Evolutionary conservation across 108 stramenopile species (phyloP), one percentile per base, ranked within the genome.

Genomic region (Cylindrotheca closterium): DNA sequence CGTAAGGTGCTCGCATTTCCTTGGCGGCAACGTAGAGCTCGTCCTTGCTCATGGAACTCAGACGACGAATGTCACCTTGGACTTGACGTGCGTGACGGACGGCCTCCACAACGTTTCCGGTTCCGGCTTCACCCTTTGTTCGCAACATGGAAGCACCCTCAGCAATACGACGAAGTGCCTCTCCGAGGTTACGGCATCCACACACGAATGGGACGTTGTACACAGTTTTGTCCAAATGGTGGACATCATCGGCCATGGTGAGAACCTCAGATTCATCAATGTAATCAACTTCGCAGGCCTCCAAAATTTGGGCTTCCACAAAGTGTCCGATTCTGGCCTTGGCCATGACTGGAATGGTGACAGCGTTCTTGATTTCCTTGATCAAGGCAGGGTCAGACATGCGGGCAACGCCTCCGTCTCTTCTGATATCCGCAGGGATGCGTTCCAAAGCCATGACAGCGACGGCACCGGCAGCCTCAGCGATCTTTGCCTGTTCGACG

Each of bases 391-490:
- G 98, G 78, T 99, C 98, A 22, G 91, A 91, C 97, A 98, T 98
- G 55, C 98, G 94, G 2, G 98, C 98, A 24, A 98, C 97, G 25
- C 98, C 98, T n/a, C 98, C 98, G 56, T 98, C 96, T 25, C 83
- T 79, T 59, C 98, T 96, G 75, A 99, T 97, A 81, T 99, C 98
- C 52, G 98, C 97, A 33, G 97, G 98, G 73, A 99, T 97, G 55
- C 97, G 95, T 74, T 99, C 98, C 60, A 99, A 86, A 24, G 98
- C 98, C 98, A 99, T 99, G 56, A 99, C 96, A 54, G 98, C 98
- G 51, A 97, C 96, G 34, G 98, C 98, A 59, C 98, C 98, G 21
- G 97, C 97, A 58, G 93, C 96, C 75, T 98, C 98, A 21, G 96
- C 96, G 71, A 95, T 89, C 76, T 93, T 93, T 48, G 94, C 96